These are phyloP conservation scores for Kickxella alabastrina DNA, from an alignment of 192 early-diverging fungal species.

Conservation along the genomic window DNA sequence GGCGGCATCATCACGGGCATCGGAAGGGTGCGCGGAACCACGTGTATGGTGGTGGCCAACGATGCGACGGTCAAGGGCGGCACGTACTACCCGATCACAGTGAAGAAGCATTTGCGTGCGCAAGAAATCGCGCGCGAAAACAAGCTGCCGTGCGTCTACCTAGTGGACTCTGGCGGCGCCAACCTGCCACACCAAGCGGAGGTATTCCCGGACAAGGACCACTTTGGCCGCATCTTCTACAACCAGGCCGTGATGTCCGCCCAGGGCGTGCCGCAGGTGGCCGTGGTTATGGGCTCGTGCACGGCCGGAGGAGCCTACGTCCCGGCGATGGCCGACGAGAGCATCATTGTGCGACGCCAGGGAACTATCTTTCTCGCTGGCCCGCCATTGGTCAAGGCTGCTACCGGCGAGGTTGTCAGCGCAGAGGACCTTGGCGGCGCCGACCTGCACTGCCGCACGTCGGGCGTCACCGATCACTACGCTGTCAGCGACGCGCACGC, in stretches of 20 bases:
- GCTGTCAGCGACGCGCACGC: conserved; percentile 87
- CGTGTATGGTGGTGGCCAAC: conserved; percentile 97
- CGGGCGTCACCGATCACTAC: conserved; percentile 94
- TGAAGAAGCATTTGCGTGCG: conserved; percentile 97
- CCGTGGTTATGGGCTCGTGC: conserved; percentile 96
- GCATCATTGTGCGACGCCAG: conserved; percentile 91
- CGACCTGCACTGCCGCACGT: conserved; percentile 89
- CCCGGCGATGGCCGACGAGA: conserved; percentile 97
- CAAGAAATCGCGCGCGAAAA: conserved; percentile 97
- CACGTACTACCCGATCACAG: conserved; percentile 92
- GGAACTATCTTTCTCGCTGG: conserved; percentile 97
- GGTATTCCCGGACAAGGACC: conserved; percentile 91
- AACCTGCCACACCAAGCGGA: conserved; percentile 91
- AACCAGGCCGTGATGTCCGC: conserved; percentile 83
- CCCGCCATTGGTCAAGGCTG: conserved; percentile 93
- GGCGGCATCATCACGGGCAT: conserved; percentile 93
- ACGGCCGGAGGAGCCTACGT: conserved; percentile 97
- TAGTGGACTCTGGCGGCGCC: conserved; percentile 94
- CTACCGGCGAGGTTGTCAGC: conserved; percentile 90
- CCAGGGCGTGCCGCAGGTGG: conserved; percentile 88
- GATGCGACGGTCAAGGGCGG: conserved; percentile 98
- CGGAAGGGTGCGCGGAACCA: conserved; percentile 84
- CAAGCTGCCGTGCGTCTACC: conserved; percentile 88
- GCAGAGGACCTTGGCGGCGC: conserved; percentile 94
- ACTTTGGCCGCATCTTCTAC: conserved; percentile 95